Base-by-base conservation (phyloP, 306 rosid species). In the Sechiopsis laciniata region DNA sequence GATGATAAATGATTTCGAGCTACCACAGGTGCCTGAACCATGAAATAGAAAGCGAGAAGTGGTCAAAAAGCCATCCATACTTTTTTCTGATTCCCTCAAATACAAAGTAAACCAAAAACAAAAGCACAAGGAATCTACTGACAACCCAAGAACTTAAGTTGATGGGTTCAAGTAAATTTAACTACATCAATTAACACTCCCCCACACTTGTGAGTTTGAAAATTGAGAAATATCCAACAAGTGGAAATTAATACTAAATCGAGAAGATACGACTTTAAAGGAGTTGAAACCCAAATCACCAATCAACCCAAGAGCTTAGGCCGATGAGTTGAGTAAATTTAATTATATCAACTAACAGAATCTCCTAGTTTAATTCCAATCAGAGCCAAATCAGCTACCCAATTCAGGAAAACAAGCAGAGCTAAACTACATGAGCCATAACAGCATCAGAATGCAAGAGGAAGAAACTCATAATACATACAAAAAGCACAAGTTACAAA, bases 1-100 rank as follows among this genome's bases (percentile, higher is more conserved):
- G 92, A 74, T 9, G 95, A 76, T 56, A 87, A 73, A 6, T 78
- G 85, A 75, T 89, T 88, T 65, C 62, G 82, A 50, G 96, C 82
- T 51, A 78, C 37, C 78, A 81, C 77, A 45, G 74, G 82, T 59
- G 76, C 95, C 99, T 95, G 84, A 40, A 65, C 50, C 22, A 75
- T 42, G 21, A 8, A 64, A 57, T 51, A 62, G 48, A 75, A 81
- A 71, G 74, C 20, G 11, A 78, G 48, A 77, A 6, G n/a, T 48
- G 40, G 71, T 16, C 11, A 62, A 53, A 67, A 15, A 17, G 0
- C 5, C 32, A 58, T 46, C 15, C 10, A 55, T 15, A 15, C 32
- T 55, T 62, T 63, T 50, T 51, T n/a, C 37, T n/a, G n/a, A 24
- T 58, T 52, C 26, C 58, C 67, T 66, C 50, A 42, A 75, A 45